These are phyloP conservation scores for Blechomonas ayalai DNA, from an alignment of 208 protist species.

Conservation along the genomic window DNA sequence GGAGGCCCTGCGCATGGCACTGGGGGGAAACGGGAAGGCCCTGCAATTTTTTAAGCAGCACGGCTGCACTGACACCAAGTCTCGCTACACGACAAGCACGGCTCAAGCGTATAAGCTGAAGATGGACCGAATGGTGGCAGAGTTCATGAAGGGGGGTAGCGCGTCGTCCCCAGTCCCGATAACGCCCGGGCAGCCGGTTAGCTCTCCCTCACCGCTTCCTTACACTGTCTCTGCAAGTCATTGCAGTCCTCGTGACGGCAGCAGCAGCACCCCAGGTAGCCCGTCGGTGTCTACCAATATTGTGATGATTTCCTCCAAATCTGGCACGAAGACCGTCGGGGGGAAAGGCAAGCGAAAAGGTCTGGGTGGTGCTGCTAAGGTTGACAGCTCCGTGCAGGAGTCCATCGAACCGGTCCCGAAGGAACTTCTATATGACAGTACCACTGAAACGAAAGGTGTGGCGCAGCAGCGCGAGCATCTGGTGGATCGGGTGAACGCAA, in stretches of 20 bases:
- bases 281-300: constrained; percentile 18
- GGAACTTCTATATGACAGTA: constrained; percentile 46
- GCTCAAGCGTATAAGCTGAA: constrained; percentile 61
- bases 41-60: constrained; percentile 78
- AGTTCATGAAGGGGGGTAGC: constrained; percentile 21
- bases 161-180: not conserved
- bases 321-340: constrained; percentile 12
- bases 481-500: not conserved
- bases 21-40: constrained; percentile 85
- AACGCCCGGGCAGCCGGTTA: not conserved
- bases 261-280: constrained; percentile 8
- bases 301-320: constrained; percentile 7
- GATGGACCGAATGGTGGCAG: constrained; percentile 58
- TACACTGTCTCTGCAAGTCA: not conserved
- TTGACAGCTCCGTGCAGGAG: constrained; percentile 36
- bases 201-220: not conserved
- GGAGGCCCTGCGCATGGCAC: constrained; percentile 81
- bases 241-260: not conserved
- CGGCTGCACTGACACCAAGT: constrained; percentile 61
- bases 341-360: constrained; percentile 30
- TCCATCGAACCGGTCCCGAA: constrained; percentile 40
- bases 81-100: constrained; percentile 48
- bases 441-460: constrained; percentile 7
- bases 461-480: constrained; percentile 10
- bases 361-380: constrained; percentile 35